A percentile compares a stretch with the other conserved stretches of the same genome.
Evolutionary conservation across 306 rosid genomes (phyloP).

Genomic region (Lathyrus sativus): DNA sequence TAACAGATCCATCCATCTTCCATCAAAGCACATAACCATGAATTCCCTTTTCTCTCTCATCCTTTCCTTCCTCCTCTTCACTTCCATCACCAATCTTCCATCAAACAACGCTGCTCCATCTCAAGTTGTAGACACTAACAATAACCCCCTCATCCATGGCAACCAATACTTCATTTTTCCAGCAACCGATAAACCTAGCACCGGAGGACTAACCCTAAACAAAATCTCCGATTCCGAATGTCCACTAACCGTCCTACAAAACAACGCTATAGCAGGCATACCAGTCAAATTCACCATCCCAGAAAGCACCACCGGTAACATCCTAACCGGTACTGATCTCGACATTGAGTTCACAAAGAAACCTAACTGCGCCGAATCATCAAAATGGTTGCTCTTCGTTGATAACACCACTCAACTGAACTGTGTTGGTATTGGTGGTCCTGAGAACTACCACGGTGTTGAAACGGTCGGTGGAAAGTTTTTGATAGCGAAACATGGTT

Average conservation of each 20-base stretch:
- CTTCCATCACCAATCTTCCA: background rate
- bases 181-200: background rate
- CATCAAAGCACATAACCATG: slow-evolving; percentile 4
- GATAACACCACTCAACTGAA: background rate
- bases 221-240: background rate
- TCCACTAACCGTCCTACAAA: slow-evolving; percentile 5
- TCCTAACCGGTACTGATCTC: background rate
- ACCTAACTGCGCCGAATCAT: slow-evolving; percentile 3
- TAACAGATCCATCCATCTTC: no score
- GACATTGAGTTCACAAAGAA: background rate
- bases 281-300: background rate
- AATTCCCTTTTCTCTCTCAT: background rate
- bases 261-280: accelerated
- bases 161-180: background rate
- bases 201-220: background rate
- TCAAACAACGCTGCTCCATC: background rate
- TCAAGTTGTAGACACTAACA: background rate
- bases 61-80: slow-evolving; percentile 11
- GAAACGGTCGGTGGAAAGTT: background rate
- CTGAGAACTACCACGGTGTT: slow-evolving; percentile 29
- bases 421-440: slow-evolving; percentile 49
- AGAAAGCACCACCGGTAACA: background rate
- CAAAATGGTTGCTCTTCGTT: background rate
- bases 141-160: background rate
- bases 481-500: background rate